Evolutionary conservation across 1,139 yeast species (phyloP).

Genomic region (Hansenula lynferdii): DNA sequence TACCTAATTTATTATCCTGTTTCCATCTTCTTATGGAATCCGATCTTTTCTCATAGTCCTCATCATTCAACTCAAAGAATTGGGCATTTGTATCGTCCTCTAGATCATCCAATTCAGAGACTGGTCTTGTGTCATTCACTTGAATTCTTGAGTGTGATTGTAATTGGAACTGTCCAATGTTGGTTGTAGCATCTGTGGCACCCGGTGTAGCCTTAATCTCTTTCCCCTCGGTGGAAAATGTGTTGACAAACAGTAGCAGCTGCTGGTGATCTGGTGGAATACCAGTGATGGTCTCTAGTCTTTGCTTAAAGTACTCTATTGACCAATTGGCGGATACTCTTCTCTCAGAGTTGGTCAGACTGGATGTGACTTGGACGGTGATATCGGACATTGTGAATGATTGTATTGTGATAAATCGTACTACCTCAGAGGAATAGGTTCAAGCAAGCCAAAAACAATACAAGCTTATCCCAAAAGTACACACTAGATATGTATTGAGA

Average conservation of each 20-base stretch:
- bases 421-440: too few species aligned
- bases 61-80: constrained; percentile 54
- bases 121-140: constrained; percentile 48
- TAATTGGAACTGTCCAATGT: constrained; percentile 10
- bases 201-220: constrained; percentile 20
- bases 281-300: constrained; percentile 75
- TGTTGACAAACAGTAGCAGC: constrained; percentile 42
- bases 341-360: constrained; percentile 66
- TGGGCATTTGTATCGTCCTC: constrained; percentile 30
- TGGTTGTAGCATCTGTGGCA: constrained; percentile 18
- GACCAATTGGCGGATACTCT: constrained; percentile 64
- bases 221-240: constrained; percentile 34
- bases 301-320: constrained; percentile 46
- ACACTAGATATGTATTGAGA: too few species aligned
- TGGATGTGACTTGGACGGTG: constrained; percentile 56
- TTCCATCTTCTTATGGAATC: constrained; percentile 80
- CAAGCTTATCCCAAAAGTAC: too few species aligned
- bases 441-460: too few species aligned
- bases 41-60: constrained; percentile 55
- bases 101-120: constrained; percentile 40
- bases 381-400: constrained; percentile 40
- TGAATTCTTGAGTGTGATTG: constrained; percentile 36
- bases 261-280: constrained; percentile 59
- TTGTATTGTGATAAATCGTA: neutral
- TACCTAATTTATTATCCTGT: constrained; percentile 56